Percentiles rank a stretch among this genome's conserved stretches.
phyloP scores from a whole-genome alignment of 2,329 filamentous ascomycete species.

The Aspergillus tamarii region DNA sequence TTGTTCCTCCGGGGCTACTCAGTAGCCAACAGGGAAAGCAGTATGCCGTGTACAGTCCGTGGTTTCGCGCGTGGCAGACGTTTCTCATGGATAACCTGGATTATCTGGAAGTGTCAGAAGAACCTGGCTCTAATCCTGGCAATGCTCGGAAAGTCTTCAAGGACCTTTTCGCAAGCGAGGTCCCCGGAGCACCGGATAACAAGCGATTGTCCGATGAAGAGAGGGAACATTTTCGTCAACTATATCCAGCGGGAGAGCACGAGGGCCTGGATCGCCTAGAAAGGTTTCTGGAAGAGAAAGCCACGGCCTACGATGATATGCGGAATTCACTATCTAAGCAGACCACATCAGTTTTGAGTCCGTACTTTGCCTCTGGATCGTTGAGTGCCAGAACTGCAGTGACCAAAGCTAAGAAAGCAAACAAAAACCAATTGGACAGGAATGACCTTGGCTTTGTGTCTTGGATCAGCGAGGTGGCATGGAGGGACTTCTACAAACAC shows the following conservation, averaged over 20 bases:
- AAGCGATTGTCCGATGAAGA: slow-evolving; percentile 66
- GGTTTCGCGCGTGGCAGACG: slow-evolving; percentile 76
- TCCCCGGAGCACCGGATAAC: slow-evolving; percentile 65
- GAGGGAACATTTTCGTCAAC: slow-evolving; percentile 55
- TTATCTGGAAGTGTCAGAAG: slow-evolving; percentile 64
- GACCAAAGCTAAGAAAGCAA: slow-evolving; percentile 62
- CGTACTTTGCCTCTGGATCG: slow-evolving; percentile 71
- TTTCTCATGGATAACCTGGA: slow-evolving; percentile 72
- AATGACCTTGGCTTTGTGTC: slow-evolving; percentile 67
- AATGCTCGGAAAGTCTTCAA: slow-evolving; percentile 53
- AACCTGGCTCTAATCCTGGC: slow-evolving; percentile 60
- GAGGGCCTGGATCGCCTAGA: slow-evolving; percentile 67
- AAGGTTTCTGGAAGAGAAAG: slow-evolving; percentile 69
- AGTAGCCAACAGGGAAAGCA: slow-evolving; percentile 71
- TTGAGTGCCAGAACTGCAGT: slow-evolving; percentile 70
- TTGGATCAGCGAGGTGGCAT: slow-evolving; percentile 84
- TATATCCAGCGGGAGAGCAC: slow-evolving; percentile 78
- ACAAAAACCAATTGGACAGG: slow-evolving; percentile 65
- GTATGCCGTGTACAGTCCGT: slow-evolving; percentile 83
- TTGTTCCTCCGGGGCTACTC: slow-evolving; percentile 74
- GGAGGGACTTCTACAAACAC: slow-evolving; percentile 88
- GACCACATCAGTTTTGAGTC: slow-evolving; percentile 70
- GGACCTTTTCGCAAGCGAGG: slow-evolving; percentile 60
- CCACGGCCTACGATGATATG: slow-evolving; percentile 62
- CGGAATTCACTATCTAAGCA: slow-evolving; percentile 68